phyloP scores from a whole-genome alignment of 2,329 filamentous ascomycete genomes.

The Grosmannia clavigera region DNA sequence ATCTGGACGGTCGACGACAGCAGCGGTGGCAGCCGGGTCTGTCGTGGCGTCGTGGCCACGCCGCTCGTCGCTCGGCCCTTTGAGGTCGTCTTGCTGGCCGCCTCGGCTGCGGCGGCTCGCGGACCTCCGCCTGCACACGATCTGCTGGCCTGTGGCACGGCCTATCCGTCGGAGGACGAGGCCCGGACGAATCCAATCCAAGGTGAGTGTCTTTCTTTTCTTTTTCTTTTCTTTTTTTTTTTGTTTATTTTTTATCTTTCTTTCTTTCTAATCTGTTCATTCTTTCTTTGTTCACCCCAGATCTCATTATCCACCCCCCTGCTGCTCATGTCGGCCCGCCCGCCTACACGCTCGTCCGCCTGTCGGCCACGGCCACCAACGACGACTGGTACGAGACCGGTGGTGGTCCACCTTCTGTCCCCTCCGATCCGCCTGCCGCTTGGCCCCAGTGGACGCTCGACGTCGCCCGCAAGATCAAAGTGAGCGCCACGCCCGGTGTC shows the following conservation, averaged over 20 bases:
- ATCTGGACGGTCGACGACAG: constrained; percentile 26
- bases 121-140: constrained; percentile 22
- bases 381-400: constrained; percentile 43
- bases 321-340: constrained; percentile 23
- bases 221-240: constrained; percentile 13
- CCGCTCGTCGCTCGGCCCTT: constrained; percentile 38
- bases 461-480: constrained; percentile 30
- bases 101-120: neutral
- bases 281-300: neutral
- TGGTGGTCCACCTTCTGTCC: constrained; percentile 6
- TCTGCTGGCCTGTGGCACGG: constrained; percentile 31
- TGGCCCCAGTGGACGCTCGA: constrained; percentile 34
- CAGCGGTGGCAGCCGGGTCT: constrained; percentile 22
- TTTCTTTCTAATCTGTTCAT: no score
- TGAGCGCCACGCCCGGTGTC: constrained; percentile 10
- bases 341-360: constrained; percentile 38
- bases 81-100: constrained; percentile 29
- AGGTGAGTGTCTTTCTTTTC: constrained; percentile 23
- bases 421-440: constrained; percentile 14
- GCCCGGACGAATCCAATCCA: constrained; percentile 32
- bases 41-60: constrained; percentile 41
- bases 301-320: constrained; percentile 27
- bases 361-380: constrained; percentile 39
- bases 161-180: constrained; percentile 20
- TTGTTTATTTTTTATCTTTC: constrained; percentile 3